Base-by-base conservation (phyloP, 495 filamentous ascomycete species). In the Delitschia confertaspora region DNA sequence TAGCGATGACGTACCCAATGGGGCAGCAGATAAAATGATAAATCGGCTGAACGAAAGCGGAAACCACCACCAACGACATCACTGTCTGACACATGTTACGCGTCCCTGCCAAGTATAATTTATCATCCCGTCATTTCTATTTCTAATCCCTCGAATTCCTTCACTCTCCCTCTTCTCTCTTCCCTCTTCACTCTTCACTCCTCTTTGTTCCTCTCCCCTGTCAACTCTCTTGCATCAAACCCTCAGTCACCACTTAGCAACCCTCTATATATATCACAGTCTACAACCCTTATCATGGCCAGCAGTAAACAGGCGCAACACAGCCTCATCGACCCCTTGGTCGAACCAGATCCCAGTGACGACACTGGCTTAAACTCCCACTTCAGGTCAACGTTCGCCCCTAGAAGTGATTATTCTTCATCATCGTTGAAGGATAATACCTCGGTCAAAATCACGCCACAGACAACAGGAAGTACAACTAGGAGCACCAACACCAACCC, bases 301-400 rank as follows among this genome's bases (percentile, higher is more conserved):
- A 38, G 26, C 17, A 52, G 57, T 35, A 53, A 53, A 11, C 53
- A 78, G 72, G 73, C 74, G 3, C 59, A 61, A 27, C 69, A 70
- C 33, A 71, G 74, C 51, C 64, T 80, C 6, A 68, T 82, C 20
- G 74, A 75, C 37, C 77, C 78, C 43, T 59, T 78, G 23, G 70
- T 56, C 23, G 73, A 66, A 8, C 70, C 71, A 5, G 69, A 73
- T 25, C 73, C 74, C 9, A 65, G 63, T 39, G 62, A 69, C 14
- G 71, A 75, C 46, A 74, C 70, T 10, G 74, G 74, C 10, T 68
- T 66, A 14, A 64, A 64, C 37, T 65, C 57, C 10, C 68, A 70
- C 50, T 72, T 71, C 47, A 51, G 52, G 10, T 62, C 48, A 31
- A 64, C 66, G 13, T 61, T 62, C 29, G 55, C 51, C 18, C 51